Evolutionary conservation across 148 eudicot genomes (phyloP), one percentile per base, ranked within the genome.

Genomic region (Spergularia marina): DNA sequence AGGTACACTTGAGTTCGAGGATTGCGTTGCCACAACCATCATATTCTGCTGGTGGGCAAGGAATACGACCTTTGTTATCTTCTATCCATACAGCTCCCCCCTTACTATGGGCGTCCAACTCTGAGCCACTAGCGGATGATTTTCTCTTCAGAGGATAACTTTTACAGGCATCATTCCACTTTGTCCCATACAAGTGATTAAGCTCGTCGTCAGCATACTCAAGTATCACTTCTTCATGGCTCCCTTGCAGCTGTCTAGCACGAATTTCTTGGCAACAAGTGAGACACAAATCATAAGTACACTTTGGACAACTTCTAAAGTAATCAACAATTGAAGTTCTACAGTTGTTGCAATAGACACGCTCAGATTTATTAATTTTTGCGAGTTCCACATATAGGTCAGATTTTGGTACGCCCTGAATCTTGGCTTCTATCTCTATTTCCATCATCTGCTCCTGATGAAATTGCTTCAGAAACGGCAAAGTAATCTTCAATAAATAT

Each of bases 251-350:
- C 39, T 78, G 47, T 39, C 89, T 85, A 63, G 64, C 77, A 60
- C 88, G 89, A 6, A 90, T 36, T 82, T 90, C 91, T 12, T 60
- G 76, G 74, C 91, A 90, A 79, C 91, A 90, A 36, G 52, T 68
- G 61, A 88, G 85, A 71, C 94, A 90, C 9, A 88, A 78, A 71
- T 90, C 88, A 78, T 84, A 84, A 34, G 55, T 18, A 71, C 91
- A 83, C n/a, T 62, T 44, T 3, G 87, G 78, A 40, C 94, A 90
- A 75, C 84, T 86, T 78, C 94, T 72, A 52, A 76, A 83, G 47
- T 76, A 80, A 74, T 90, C 91, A 75, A 74, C 81, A 66, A 88
- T 83, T 52, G 84, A 84, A 34, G 94, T 86, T 59, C 61, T 72
- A 78, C 94, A 88, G 77, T 78, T 76, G 77, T 83, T 68, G 76